A percentile compares a stretch with the other conserved stretches of the same genome.
Evolutionary conservation across 805 yeast genomes (phyloP).

Genomic region (Starmerella gropengiesseri): DNA sequence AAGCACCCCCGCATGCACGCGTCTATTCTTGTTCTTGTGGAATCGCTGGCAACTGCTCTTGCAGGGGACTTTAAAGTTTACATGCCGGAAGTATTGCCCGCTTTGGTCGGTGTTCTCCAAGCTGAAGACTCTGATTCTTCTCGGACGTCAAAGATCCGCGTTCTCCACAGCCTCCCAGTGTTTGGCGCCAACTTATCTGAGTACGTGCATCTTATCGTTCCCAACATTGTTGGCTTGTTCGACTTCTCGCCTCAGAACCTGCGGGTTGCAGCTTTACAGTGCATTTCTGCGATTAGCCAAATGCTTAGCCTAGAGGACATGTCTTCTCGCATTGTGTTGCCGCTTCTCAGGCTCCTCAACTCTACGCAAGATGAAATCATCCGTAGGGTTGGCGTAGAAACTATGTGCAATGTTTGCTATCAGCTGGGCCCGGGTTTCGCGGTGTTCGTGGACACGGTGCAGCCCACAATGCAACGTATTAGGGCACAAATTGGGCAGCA

Average conservation of each 20-base stretch:
- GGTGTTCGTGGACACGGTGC: constrained; percentile 47
- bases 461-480: constrained; percentile 21
- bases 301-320: constrained; percentile 67
- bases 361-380: constrained; percentile 44
- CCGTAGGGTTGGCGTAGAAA: constrained; percentile 56
- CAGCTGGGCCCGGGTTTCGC: constrained; percentile 77
- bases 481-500: constrained; percentile 10
- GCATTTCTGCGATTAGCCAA: constrained; percentile 71
- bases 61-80: constrained; percentile 87
- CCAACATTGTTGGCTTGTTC: constrained; percentile 69
- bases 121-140: constrained; percentile 44
- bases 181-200: constrained; percentile 86
- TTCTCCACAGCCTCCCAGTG: constrained; percentile 68
- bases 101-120: constrained; percentile 65
- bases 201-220: constrained; percentile 75
- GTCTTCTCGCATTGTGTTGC: constrained; percentile 84
- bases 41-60: constrained; percentile 71
- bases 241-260: constrained; percentile 54
- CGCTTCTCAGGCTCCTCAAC: constrained; percentile 58
- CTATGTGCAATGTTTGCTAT: constrained; percentile 58
- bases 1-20: constrained; percentile 52
- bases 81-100: constrained; percentile 64
- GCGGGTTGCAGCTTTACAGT: constrained; percentile 63
- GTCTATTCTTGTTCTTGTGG: constrained; percentile 68
- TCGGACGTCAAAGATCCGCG: constrained; percentile 41